Evolutionary conservation across 2,329 filamentous ascomycete species (phyloP).

Genomic region (Dissoconium aciculare): DNA sequence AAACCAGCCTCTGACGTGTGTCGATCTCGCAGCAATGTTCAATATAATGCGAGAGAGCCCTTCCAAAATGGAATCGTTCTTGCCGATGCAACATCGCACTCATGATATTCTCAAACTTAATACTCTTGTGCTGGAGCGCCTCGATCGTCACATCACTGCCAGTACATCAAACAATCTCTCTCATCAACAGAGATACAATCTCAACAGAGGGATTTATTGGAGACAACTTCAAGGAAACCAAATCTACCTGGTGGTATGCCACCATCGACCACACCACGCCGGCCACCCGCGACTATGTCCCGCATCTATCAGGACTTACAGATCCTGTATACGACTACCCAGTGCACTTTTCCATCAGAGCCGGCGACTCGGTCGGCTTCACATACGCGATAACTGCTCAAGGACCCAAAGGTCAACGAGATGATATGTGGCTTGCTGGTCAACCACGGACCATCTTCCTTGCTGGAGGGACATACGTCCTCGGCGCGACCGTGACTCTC

Average conservation of each 20-base stretch:
- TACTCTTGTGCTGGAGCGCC: no score
- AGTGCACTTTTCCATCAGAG: slow-evolving; percentile 3
- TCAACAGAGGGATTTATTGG: no score
- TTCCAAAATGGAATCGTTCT: no score
- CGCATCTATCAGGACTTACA: slow-evolving; percentile 2
- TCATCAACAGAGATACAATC: no score
- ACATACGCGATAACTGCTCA: slow-evolving; percentile 4
- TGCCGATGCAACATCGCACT: no score
- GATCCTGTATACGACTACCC: slow-evolving; percentile 5
- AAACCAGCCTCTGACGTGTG: no score
- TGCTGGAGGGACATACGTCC: slow-evolving; percentile 27
- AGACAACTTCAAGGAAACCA: no score
- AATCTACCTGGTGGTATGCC: slow-evolving; percentile 11
- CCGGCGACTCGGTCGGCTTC: slow-evolving; percentile 4
- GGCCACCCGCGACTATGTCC: slow-evolving; percentile 8
- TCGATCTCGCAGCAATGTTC: no score
- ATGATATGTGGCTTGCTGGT: slow-evolving; percentile 8
- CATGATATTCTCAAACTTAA: no score
- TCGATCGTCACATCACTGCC: no score
- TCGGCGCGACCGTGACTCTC: slow-evolving; percentile 61
- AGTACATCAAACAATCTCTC: no score
- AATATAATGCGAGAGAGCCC: no score
- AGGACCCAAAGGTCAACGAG: slow-evolving; percentile 7
- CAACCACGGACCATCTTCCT: slow-evolving; percentile 39
- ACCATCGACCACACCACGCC: slow-evolving; percentile 7